Evolutionary conservation across 768 basidiomycete genomes (phyloP).

Genomic region (Leccinum rimulosum): DNA sequence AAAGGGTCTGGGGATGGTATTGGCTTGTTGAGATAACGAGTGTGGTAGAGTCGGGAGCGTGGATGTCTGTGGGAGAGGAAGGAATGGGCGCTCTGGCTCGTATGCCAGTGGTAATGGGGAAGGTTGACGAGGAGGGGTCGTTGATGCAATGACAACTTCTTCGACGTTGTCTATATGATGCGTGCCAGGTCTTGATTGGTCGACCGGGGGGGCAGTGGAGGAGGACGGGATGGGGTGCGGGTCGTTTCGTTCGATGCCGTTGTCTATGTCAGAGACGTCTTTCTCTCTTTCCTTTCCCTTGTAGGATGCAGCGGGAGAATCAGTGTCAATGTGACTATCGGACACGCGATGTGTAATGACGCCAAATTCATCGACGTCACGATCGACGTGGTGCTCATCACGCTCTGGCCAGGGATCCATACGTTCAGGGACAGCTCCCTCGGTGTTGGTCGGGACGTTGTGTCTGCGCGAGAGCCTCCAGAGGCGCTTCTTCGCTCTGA

Average conservation of each 20-base stretch:
- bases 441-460: constrained; percentile 9
- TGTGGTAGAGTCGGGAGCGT: constrained; percentile 20
- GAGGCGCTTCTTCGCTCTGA: constrained; percentile 27
- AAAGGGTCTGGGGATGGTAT: constrained; percentile 42
- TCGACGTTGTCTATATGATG: constrained; percentile 18
- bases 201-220: constrained; percentile 11
- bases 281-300: constrained; percentile 40
- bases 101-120: constrained; percentile 11
- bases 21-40: constrained; percentile 22
- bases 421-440: constrained; percentile 16
- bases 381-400: constrained; percentile 30
- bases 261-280: constrained; percentile 13
- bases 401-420: constrained; percentile 18
- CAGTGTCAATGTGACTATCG: constrained; percentile 27
- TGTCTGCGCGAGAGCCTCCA: constrained; percentile 26
- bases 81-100: constrained; percentile 13
- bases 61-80: constrained; percentile 13
- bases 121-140: constrained; percentile 9
- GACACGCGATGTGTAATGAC: constrained; percentile 27
- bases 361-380: constrained; percentile 28
- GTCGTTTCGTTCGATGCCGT: constrained; percentile 3
- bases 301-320: constrained; percentile 20
- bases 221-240: constrained; percentile 15
- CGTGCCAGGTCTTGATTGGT: constrained; percentile 1
- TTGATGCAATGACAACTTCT: constrained; percentile 23